Evolutionary conservation across 345 rosid genomes (phyloP), one percentile per base, ranked within the genome.

Genomic region (Bruguiera parviflora): DNA sequence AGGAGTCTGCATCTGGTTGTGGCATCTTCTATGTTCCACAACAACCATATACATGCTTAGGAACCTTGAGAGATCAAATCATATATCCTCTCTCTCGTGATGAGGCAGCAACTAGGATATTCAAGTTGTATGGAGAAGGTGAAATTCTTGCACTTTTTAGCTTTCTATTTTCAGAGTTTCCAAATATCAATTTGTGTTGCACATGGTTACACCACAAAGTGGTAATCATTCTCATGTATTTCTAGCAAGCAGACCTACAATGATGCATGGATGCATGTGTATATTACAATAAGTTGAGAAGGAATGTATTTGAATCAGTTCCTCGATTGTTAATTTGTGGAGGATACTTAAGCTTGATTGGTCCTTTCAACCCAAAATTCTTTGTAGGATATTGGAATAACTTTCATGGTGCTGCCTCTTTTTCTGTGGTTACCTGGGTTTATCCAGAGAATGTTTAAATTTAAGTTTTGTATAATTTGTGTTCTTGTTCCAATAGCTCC

Each of bases 11-110:
- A 79, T 70, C 77, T 37, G 88, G 93, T 65, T 81, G 89, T 65
- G 91, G 89, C 58, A 82, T 95, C 62, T 95, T 92, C 80, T 95
- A 88, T 74, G 90, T 95, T 75, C 98, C 99, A 53, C 99, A 95
- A 69, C 81, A 86, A 53, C 98, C 98, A 15, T 95, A 95, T 75
- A 92, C 98, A 58, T 92, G 99, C 80, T 85, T 95, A 75, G 99
- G 99, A 72, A 95, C 97, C 67, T 78, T 95, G 80, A 85, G 99
- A 82, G 99, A 95, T 85, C 99, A 95, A 81, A 90, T 95, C 64
- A 95, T 95, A 81, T 95, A 95, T 78, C 99, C 99, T 58, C 85
- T 95, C 64, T 95, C 99, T 52, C 78, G 67, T 21, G 89, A 89
- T 77, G 98, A 95, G 82, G 99, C 98, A 35, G 84, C 82, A 77